phyloP scores from a whole-genome alignment of 2,329 filamentous ascomycete species.

The Colletotrichum melonis region DNA sequence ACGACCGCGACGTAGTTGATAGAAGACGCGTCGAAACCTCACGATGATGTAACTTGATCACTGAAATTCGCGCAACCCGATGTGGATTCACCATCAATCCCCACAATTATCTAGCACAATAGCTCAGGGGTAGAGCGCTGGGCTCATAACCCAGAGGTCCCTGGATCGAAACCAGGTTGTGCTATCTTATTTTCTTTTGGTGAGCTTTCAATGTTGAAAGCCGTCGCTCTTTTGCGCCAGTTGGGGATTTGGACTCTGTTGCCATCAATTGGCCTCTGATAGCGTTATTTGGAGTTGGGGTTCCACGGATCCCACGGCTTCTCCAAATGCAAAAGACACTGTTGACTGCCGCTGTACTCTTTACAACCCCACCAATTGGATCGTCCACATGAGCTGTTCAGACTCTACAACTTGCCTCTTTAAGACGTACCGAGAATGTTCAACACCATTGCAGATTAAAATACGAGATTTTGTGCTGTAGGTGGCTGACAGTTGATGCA shows the following conservation, averaged over 20 bases:
- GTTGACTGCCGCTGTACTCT: no score
- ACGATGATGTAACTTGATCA: background rate
- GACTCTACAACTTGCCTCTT: background rate
- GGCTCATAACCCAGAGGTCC: constrained; percentile 10
- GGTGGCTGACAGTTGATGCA: background rate
- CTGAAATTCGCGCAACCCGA: background rate
- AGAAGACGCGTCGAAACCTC: background rate
- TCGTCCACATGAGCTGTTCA: background rate
- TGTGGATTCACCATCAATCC: background rate
- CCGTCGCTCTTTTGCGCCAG: background rate
- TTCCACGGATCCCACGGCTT: background rate
- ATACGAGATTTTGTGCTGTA: background rate
- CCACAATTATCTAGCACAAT: background rate
- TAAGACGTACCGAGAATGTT: background rate
- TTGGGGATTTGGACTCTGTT: background rate
- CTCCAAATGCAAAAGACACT: no score
- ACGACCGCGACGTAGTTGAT: background rate
- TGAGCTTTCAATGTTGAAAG: background rate
- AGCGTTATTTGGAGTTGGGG: background rate
- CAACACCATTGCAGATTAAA: background rate
- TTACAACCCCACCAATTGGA: background rate
- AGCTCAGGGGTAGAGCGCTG: constrained; percentile 58
- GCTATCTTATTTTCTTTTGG: background rate
- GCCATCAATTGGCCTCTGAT: no score
- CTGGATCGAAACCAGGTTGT: constrained; percentile 6